Percentiles rank a stretch among this genome's conserved stretches.
These are phyloP conservation scores for Fusarium heterosporum DNA, from an alignment of 2,329 filamentous ascomycete species.

Conservation along the genomic window DNA sequence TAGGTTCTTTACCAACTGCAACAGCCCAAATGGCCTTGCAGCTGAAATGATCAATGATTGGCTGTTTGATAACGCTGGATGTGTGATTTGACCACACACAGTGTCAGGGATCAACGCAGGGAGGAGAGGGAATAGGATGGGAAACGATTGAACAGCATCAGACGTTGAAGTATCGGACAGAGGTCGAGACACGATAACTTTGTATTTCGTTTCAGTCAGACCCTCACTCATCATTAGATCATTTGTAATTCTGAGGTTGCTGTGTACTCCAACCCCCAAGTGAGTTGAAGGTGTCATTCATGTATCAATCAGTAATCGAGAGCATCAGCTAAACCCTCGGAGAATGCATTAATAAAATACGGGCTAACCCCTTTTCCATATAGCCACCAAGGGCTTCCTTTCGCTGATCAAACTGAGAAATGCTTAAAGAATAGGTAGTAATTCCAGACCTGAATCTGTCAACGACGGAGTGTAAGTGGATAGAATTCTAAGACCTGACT, in stretches of 20 bases:
- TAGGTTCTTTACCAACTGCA: constrained; percentile 26
- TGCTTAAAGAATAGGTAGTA: constrained; percentile 4
- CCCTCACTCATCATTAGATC: neutral
- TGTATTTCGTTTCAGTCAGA: neutral
- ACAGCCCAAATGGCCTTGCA: constrained; percentile 21
- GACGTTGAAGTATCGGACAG: constrained; percentile 4
- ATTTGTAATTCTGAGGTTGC: neutral
- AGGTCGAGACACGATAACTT: neutral
- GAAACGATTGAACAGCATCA: constrained; percentile 14
- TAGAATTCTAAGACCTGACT: constrained; percentile 3
- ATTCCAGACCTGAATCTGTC: neutral
- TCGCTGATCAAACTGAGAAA: neutral
- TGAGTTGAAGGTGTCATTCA: neutral
- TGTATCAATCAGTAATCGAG: neutral
- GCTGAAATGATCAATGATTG: constrained; percentile 21
- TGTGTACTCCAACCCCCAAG: neutral
- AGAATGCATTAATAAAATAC: neutral
- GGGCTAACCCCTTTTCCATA: neutral
- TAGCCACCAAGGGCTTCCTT: neutral
- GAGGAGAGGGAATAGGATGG: constrained; percentile 14
- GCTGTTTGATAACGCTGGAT: constrained; percentile 11
- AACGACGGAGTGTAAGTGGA: constrained; percentile 13
- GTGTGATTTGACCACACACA: constrained; percentile 20
- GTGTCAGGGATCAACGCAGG: constrained; percentile 19
- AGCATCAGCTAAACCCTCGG: neutral